Evolutionary conservation across 78 protist genomes (phyloP).

Genomic region (Dictyostelium capitatum): DNA sequence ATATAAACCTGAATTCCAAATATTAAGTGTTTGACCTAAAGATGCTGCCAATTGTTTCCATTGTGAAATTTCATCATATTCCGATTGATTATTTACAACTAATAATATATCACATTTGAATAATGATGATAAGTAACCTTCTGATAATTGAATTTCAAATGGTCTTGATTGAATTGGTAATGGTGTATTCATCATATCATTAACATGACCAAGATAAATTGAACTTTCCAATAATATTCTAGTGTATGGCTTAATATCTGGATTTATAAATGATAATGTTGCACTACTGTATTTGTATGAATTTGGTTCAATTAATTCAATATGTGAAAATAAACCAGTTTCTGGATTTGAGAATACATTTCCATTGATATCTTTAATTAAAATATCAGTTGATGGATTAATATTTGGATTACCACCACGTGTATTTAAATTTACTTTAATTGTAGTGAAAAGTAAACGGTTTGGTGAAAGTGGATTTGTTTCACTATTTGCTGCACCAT

Average conservation of each 20-base stretch:
- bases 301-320: constrained; percentile 1
- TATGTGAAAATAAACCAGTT: constrained; percentile 29
- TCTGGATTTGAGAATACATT: constrained; percentile 9
- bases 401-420: constrained; percentile 43
- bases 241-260: constrained; percentile 65
- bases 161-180: constrained; percentile 66
- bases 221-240: constrained; percentile 33
- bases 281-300: neutral
- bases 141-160: constrained; percentile 68
- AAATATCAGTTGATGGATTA: constrained; percentile 28
- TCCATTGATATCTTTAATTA: constrained; percentile 42
- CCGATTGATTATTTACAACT: constrained; percentile 57
- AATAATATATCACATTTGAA: constrained; percentile 34
- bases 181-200: constrained; percentile 55
- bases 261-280: constrained; percentile 28
- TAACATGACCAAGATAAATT: constrained; percentile 67
- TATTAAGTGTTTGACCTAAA: constrained; percentile 19
- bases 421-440: constrained; percentile 19
- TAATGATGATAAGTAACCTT: constrained; percentile 22
- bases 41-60: constrained; percentile 19
- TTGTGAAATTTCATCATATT: constrained; percentile 39
- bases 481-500: neutral
- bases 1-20: constrained; percentile 68
- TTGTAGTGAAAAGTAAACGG: constrained; percentile 46
- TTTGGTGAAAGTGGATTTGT: constrained; percentile 6